These are phyloP conservation scores for Calvatia gigantea DNA, from an alignment of 768 basidiomycete species.

Conservation along the genomic window DNA sequence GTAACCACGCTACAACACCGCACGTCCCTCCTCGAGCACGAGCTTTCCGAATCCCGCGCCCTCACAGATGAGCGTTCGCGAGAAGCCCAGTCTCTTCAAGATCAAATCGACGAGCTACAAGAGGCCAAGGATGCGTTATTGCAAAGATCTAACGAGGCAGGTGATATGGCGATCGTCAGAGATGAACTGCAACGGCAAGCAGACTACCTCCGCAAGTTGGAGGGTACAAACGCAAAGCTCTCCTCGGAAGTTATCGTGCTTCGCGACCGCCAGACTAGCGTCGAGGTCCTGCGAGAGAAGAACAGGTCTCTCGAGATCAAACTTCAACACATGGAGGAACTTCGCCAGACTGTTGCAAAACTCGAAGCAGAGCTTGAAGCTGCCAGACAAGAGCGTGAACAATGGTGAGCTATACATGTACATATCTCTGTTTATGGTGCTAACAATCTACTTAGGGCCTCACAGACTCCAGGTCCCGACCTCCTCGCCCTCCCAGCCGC, in stretches of 20 bases:
- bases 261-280: constrained; percentile 51
- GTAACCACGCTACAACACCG: constrained; percentile 45
- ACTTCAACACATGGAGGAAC: constrained; percentile 43
- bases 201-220: constrained; percentile 54
- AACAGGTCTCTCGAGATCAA: constrained; percentile 61
- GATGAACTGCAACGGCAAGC: constrained; percentile 70
- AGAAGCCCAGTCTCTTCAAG: constrained; percentile 42
- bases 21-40: constrained; percentile 41
- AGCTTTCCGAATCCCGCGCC: constrained; percentile 39
- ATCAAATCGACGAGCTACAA: constrained; percentile 43
- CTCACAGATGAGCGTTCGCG: constrained; percentile 38
- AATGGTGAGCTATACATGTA: constrained; percentile 54
- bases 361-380: constrained; percentile 69
- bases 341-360: constrained; percentile 50
- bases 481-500: constrained; percentile 15
- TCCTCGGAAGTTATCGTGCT: constrained; percentile 49
- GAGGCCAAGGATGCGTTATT: constrained; percentile 27
- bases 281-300: constrained; percentile 74
- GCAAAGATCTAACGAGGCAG: constrained; percentile 38
- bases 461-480: constrained; percentile 25
- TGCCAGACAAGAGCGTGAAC: constrained; percentile 50
- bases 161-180: constrained; percentile 56
- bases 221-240: constrained; percentile 54
- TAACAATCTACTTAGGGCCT: no score
- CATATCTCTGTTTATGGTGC: no score